Conservation (phyloP, 768 basidiomycete genomes). For the Phaffia tasmanica region DNA sequence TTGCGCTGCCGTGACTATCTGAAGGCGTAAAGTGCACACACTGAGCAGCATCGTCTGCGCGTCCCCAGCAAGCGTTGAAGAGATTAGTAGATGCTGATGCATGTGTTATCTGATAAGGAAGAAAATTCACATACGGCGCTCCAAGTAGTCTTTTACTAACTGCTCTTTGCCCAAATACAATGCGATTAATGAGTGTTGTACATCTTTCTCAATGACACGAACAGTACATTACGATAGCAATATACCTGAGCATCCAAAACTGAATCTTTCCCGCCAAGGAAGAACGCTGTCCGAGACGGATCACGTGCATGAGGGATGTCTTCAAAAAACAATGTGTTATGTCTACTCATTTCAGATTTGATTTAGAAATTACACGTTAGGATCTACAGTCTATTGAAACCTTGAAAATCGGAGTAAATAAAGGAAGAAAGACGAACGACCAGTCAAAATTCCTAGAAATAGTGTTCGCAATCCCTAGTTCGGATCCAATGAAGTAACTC, state of each 20-base stretch:
- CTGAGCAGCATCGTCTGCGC: conserved; percentile 56
- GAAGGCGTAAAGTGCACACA: neutral
- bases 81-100: neutral
- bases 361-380: conserved; percentile 16
- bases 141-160: conserved; percentile 64
- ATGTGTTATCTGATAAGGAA: neutral
- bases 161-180: conserved; percentile 31
- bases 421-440: conserved; percentile 12
- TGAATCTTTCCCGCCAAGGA: conserved; percentile 71
- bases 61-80: conserved; percentile 41
- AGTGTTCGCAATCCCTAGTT: conserved; percentile 76
- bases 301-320: conserved; percentile 72
- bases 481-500: conserved; percentile 76
- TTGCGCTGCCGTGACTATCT: neutral
- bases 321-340: conserved; percentile 76
- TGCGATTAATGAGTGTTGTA: neutral
- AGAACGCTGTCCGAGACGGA: conserved; percentile 54
- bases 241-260: conserved; percentile 62
- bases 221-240: neutral
- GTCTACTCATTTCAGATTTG: neutral
- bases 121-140: conserved; percentile 44
- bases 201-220: neutral
- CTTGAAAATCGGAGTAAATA: no score
- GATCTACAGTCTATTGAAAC: conserved; percentile 26
- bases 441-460: conserved; percentile 46